Conservation (phyloP, 129 eudicot genomes). For the Chrysanthemum lavandulifolium region DNA sequence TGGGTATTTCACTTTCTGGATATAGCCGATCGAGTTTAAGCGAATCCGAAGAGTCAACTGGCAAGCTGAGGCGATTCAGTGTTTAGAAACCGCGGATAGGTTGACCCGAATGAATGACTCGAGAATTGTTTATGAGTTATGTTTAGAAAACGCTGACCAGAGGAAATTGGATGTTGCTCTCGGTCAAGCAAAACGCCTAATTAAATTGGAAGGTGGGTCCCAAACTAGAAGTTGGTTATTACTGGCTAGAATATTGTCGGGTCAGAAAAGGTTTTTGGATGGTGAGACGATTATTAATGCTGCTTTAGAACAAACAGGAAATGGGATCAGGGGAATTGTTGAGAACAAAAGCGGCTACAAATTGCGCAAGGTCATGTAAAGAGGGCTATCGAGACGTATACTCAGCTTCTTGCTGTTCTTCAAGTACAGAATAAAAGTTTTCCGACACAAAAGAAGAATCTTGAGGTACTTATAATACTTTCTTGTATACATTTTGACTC, state of each 20-base stretch:
- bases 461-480: slow-evolving; percentile 31
- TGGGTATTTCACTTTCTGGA: slow-evolving; percentile 65
- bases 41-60: slow-evolving; percentile 53
- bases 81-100: slow-evolving; percentile 56
- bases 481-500: too few species aligned
- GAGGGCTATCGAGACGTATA: slow-evolving; percentile 68
- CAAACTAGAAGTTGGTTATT: slow-evolving; percentile 55
- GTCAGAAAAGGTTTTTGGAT: slow-evolving; percentile 59
- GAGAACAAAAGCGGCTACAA: slow-evolving; percentile 74
- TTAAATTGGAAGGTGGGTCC: slow-evolving; percentile 74
- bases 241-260: slow-evolving; percentile 75
- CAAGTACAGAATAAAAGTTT: slow-evolving; percentile 72
- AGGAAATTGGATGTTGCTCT: slow-evolving; percentile 80
- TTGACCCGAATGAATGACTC: slow-evolving; percentile 59
- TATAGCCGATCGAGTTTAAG: slow-evolving; percentile 35
- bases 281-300: slow-evolving; percentile 62
- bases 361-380: slow-evolving; percentile 69
- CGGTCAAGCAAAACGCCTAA: slow-evolving; percentile 44
- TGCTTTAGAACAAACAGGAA: slow-evolving; percentile 80
- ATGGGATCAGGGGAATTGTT: slow-evolving; percentile 78
- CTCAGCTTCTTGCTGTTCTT: slow-evolving; percentile 81
- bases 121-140: slow-evolving; percentile 47
- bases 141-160: slow-evolving; percentile 77
- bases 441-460: slow-evolving; percentile 42
- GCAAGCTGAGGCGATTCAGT: slow-evolving; percentile 58